Evolutionary conservation across 345 rosid genomes (phyloP), one percentile per base, ranked within the genome.

Genomic region (Syzygium grande): DNA sequence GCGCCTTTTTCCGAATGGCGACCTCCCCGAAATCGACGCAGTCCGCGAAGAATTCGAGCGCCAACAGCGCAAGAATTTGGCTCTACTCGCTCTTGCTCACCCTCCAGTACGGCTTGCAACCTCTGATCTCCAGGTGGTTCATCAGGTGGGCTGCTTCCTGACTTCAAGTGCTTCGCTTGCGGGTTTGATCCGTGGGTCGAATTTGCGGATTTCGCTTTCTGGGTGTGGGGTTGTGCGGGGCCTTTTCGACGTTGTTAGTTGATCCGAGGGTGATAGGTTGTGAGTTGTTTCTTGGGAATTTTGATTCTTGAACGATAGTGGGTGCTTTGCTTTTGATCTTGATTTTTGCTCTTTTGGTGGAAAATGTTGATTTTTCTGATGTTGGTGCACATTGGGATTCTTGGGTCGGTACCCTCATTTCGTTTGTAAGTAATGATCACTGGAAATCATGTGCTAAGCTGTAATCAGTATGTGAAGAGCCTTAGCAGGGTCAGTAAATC

Each of bases 41-140:
- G 88, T 38, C 88, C 51, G 25, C 11, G 52, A 65, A 68, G 87
- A 84, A 84, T 68, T 46, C 56, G 27, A 86, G 65, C 43, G 30
- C 41, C 29, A 85, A 23, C 14, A 68, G 85, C 51, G 56, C 84
- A 27, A 88, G 86, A 89, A 93, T 98, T 88, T 93, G 92, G 93
- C 73, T 97, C 58, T 97, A 91, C 92, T 98, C 98, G 86, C 85
- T 95, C 38, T 86, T 97, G 68, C 99, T 98, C 55, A 87, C 97
- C 89, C 89, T 98, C 90, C 99, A 98, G 90, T 98, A 98, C 89
- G 99, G 98, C 49, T 94, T 95, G 29, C 99, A 98, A 89, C 99
- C 99, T 91, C 92, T 97, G 84, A 93, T 98, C 93, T 95, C 99
- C 93, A 98, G 96, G 89, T 93, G 98, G 89, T 98, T 93, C 92